These are phyloP conservation scores for Hypsizygus marmoreus DNA, from an alignment of 768 basidiomycete species.

Conservation along the genomic window DNA sequence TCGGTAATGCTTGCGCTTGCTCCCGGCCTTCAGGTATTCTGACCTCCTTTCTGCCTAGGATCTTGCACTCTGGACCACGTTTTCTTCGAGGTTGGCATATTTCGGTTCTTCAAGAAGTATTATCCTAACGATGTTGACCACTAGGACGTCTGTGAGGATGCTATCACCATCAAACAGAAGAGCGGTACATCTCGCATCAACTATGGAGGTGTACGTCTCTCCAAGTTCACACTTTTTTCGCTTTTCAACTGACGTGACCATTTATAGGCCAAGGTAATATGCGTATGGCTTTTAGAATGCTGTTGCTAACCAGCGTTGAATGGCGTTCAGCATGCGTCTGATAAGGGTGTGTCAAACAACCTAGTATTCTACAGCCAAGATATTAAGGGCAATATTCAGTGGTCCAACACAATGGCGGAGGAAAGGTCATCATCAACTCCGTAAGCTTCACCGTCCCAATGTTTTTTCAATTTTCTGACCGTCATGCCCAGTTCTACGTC, in stretches of 20 bases:
- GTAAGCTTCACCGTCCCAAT: slow-evolving; percentile 23
- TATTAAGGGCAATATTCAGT: slow-evolving; percentile 17
- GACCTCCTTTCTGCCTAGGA: slow-evolving; percentile 1
- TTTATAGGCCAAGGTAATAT: slow-evolving; percentile 28
- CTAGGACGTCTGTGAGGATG: slow-evolving; percentile 39
- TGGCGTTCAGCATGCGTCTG: slow-evolving; percentile 31
- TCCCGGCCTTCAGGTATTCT: not conserved
- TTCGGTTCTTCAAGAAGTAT: not conserved
- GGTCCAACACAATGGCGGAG: slow-evolving; percentile 40
- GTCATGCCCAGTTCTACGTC: slow-evolving; percentile 34
- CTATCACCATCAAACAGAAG: slow-evolving; percentile 42
- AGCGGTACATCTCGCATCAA: slow-evolving; percentile 37
- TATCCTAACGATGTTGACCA: not conserved
- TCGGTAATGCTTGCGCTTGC: slow-evolving; percentile 26
- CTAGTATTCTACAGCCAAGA: not conserved
- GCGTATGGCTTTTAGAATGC: not conserved
- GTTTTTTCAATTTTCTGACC: not conserved
- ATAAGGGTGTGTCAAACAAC: slow-evolving; percentile 25
- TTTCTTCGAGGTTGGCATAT: slow-evolving; percentile 28
- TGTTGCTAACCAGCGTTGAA: no score
- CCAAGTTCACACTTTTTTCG: not conserved
- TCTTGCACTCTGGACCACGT: slow-evolving; percentile 30
- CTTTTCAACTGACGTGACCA: not conserved
- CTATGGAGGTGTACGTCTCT: slow-evolving; percentile 35
- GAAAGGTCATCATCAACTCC: slow-evolving; percentile 38